These are phyloP conservation scores for Fraxinus sp. DNA, from an alignment of 305 asterid genomes.

Conservation along the genomic window DNA sequence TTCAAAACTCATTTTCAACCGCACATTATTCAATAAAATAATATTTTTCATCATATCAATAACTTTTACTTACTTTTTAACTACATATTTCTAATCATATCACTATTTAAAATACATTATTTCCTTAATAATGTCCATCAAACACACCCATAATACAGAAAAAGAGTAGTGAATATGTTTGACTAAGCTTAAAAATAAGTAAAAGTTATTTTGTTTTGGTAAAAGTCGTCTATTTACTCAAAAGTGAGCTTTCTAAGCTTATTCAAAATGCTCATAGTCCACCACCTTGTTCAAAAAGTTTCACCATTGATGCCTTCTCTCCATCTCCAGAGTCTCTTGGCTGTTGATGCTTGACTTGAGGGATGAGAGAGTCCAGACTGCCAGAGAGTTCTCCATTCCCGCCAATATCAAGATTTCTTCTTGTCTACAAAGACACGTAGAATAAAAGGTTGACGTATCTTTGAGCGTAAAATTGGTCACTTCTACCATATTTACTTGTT, in stretches of 20 bases:
- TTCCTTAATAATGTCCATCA: too few relatives aligned
- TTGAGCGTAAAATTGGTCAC: slow-evolving; percentile 1
- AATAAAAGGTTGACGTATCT: slow-evolving; percentile 16
- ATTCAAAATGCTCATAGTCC: not conserved
- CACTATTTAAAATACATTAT: too few relatives aligned
- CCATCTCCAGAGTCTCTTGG: slow-evolving; percentile 53
- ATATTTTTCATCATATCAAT: too few relatives aligned
- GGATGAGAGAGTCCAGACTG: slow-evolving; percentile 44
- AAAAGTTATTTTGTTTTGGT: not conserved
- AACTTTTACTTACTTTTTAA: too few relatives aligned
- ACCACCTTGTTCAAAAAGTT: slow-evolving; percentile 78
- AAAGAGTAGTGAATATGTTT: not conserved
- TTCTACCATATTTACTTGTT: not conserved
- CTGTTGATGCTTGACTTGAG: slow-evolving; percentile 48
- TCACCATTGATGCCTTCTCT: slow-evolving; percentile 63
- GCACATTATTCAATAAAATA: too few relatives aligned
- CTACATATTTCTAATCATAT: too few relatives aligned
- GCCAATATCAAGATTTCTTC: slow-evolving; percentile 60
- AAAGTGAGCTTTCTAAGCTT: not conserved
- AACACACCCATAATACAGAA: not conserved
- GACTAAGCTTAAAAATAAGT: not conserved
- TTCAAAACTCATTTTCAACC: too few relatives aligned
- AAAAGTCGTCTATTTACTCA: not conserved
- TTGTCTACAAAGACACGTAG: slow-evolving; percentile 40
- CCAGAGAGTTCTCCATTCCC: slow-evolving; percentile 38